Percentiles rank a stretch among this genome's conserved stretches.
Conservation (phyloP, 225 moss, liverwort and hornwort species). For the Antitrichia curtipendula region DNA sequence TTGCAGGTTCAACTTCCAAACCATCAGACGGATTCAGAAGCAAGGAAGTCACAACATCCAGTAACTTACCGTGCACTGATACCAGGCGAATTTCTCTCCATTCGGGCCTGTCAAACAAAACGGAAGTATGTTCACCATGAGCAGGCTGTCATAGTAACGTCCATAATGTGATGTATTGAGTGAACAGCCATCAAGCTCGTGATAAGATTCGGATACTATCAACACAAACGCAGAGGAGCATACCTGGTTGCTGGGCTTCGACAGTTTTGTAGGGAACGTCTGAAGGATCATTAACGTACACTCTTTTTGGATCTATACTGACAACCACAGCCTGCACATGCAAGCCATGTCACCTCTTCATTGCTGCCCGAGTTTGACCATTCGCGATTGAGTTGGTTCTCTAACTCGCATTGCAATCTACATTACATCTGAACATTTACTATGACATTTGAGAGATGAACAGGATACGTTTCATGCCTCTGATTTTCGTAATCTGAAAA, state of each 20-base stretch:
- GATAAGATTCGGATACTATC: background rate
- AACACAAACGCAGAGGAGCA: background rate
- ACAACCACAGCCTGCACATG: conserved; percentile 84
- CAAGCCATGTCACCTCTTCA: background rate
- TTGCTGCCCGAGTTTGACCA: background rate
- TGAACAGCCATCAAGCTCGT: background rate
- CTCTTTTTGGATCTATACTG: conserved; percentile 87
- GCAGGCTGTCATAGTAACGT: background rate
- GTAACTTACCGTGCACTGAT: conserved; percentile 78
- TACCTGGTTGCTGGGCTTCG: conserved; percentile 58
- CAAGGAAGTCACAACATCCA: background rate
- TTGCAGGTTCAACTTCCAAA: background rate
- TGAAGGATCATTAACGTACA: conserved; percentile 67
- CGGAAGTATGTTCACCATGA: background rate
- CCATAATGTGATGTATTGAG: background rate
- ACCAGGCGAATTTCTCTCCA: conserved; percentile 92
- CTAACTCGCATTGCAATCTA: background rate
- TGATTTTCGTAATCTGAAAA: background rate
- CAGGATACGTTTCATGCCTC: background rate
- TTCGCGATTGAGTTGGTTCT: background rate
- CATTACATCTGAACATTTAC: background rate
- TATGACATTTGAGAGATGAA: background rate
- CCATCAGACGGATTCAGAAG: background rate
- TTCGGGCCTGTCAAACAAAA: conserved; percentile 55
- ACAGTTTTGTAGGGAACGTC: conserved; percentile 65